Evolutionary conservation across 768 basidiomycete genomes (phyloP).

Genomic region (Clavulina sp.): DNA sequence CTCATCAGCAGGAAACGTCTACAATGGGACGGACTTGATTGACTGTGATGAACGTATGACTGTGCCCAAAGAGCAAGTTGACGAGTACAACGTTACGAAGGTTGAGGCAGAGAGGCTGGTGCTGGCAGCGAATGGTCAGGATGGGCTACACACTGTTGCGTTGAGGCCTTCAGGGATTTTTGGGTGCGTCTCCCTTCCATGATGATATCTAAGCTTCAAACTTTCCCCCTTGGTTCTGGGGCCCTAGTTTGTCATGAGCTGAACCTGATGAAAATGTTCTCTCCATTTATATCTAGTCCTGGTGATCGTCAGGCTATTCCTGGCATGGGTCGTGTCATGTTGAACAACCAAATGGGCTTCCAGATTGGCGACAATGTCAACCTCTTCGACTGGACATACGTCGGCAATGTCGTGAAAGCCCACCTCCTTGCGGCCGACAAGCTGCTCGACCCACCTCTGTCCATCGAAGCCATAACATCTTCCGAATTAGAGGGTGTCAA

Average conservation of each 20-base stretch:
- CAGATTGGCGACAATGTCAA: constrained; percentile 91
- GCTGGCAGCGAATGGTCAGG: constrained; percentile 69
- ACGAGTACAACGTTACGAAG: constrained; percentile 91
- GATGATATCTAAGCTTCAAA: background rate
- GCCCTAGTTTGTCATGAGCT: background rate
- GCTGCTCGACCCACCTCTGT: constrained; percentile 31
- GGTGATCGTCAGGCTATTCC: constrained; percentile 78
- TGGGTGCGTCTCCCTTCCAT: constrained; percentile 37
- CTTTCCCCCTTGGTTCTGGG: background rate
- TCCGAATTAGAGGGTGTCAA: constrained; percentile 42
- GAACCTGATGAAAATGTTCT: too few relatives aligned
- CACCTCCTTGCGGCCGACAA: constrained; percentile 89
- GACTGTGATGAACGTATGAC: constrained; percentile 79
- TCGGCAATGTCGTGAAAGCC: constrained; percentile 86
- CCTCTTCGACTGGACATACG: constrained; percentile 91
- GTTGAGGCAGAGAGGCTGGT: constrained; percentile 72
- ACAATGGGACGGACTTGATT: constrained; percentile 63
- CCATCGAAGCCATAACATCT: constrained; percentile 23
- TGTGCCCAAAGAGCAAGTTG: constrained; percentile 54
- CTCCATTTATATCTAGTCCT: constrained; percentile 33
- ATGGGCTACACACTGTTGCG: constrained; percentile 73
- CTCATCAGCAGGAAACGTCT: constrained; percentile 80
- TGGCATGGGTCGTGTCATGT: constrained; percentile 64
- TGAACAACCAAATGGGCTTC: constrained; percentile 70
- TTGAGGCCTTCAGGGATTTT: constrained; percentile 90